Evolutionary conservation across 2,329 filamentous ascomycete species (phyloP), one percentile per base, ranked within the genome.

Genomic region (Leptographium galeiforme): DNA sequence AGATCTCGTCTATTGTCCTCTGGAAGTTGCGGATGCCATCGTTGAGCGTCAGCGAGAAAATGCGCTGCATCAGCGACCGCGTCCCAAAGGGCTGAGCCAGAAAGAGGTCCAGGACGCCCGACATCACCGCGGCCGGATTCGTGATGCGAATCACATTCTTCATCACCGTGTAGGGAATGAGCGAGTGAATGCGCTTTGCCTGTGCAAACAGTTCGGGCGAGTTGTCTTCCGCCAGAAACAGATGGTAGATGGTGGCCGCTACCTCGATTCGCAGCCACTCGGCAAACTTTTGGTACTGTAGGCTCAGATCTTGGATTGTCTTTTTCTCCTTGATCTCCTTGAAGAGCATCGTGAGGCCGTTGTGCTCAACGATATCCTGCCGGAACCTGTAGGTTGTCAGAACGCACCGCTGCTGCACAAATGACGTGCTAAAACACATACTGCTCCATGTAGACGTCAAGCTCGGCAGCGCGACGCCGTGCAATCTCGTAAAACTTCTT

Each of bases 401-500:
- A 7, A 33, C 18, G n/a, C 19, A 16, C n/a, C 16, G 1, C 14
- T 32, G 5, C 4, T 36, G n/a, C 6, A 8, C 25, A 40, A 40
- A 47, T n/a, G 30, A 25, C n/a, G 44, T 25, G 16, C 40, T 14
- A 18, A 11, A n/a, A 13, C 6, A 71, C 82, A 68, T 68, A 88
- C 83, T 95, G 70, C 69, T 98, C 93, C 93, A 98, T 98, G 66
- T 97, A 96, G 30, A 95, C 87, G 67, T 98, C 93, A 50, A 98
- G 75, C 63, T 97, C 93, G 6, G 87, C 85, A 2, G 93, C 93
- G 59, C 93, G 82, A 67, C 89, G 84, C 59, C 89, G 77, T 10
- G 93, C 93, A 64, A 98, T 90, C 65, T 98, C 91, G 67, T 96
- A 98, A 66, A 98, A 98, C 59, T 83, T 81, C 64, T 83, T 86